These are phyloP conservation scores for Shiraia sp. DNA, from an alignment of 2,329 filamentous ascomycete genomes.

Conservation along the genomic window DNA sequence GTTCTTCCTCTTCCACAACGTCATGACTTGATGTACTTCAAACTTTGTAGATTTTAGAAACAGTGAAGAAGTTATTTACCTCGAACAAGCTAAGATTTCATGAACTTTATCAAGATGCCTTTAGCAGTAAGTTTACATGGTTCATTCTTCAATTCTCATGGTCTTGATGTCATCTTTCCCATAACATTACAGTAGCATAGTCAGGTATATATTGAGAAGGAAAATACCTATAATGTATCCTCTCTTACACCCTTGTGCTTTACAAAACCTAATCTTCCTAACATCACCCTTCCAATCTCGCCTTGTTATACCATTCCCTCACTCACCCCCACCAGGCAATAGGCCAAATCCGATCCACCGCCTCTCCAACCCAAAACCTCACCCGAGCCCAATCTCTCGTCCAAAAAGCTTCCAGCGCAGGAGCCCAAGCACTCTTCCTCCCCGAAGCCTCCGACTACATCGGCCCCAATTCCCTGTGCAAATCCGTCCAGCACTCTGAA, in stretches of 20 bases:
- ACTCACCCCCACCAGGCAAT: conserved; percentile 65
- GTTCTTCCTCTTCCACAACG: too few relatives aligned
- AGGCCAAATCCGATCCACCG: conserved; percentile 86
- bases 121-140: conserved; percentile 29
- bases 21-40: too few relatives aligned
- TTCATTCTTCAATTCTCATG: too few relatives aligned
- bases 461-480: conserved; percentile 70
- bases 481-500: conserved; percentile 64
- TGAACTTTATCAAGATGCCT: conserved; percentile 34
- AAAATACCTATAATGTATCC: too few relatives aligned
- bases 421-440: conserved; percentile 85
- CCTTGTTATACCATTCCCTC: too few relatives aligned
- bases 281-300: too few relatives aligned
- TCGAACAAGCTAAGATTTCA: conserved; percentile 2
- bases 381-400: conserved; percentile 74
- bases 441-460: conserved; percentile 94
- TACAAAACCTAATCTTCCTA: background rate
- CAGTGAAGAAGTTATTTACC: too few relatives aligned
- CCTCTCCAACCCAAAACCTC: conserved; percentile 77
- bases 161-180: background rate
- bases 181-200: background rate
- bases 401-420: conserved; percentile 71
- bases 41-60: too few relatives aligned
- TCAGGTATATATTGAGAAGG: too few relatives aligned
- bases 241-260: too few relatives aligned